These are phyloP conservation scores for Fraxinus xanthoxyloides DNA, from an alignment of 305 asterid genomes.

Conservation along the genomic window DNA sequence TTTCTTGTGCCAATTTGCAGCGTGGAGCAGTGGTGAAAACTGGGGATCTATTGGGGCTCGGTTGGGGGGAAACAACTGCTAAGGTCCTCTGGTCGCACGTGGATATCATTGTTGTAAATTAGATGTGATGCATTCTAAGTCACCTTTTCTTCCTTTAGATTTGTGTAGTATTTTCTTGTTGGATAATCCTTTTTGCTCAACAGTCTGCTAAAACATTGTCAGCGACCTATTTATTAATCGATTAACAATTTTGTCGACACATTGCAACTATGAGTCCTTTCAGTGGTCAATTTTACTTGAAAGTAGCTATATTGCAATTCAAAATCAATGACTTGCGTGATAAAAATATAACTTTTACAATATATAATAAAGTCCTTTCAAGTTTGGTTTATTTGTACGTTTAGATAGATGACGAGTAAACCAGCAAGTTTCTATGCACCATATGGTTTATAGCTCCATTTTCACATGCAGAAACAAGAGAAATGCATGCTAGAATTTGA, in stretches of 20 bases:
- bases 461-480: background rate
- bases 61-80: conserved; percentile 29
- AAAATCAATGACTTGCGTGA: background rate
- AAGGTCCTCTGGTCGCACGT: background rate
- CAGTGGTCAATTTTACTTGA: background rate
- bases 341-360: background rate
- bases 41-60: conserved; percentile 54
- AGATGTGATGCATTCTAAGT: background rate
- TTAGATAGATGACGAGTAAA: background rate
- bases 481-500: background rate
- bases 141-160: background rate
- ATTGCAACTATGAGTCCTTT: background rate
- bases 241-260: background rate
- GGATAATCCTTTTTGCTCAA: background rate
- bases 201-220: background rate
- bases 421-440: background rate
- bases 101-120: conserved; percentile 8
- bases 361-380: too few relatives aligned
- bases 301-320: background rate
- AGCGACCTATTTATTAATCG: background rate
- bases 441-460: background rate
- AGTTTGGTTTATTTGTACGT: background rate
- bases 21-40: conserved; percentile 72
- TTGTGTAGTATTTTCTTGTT: background rate
- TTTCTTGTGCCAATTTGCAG: conserved; percentile 39